Evolutionary conservation across 129 eudicot species (phyloP).

Genomic region (Sambucus nigra): DNA sequence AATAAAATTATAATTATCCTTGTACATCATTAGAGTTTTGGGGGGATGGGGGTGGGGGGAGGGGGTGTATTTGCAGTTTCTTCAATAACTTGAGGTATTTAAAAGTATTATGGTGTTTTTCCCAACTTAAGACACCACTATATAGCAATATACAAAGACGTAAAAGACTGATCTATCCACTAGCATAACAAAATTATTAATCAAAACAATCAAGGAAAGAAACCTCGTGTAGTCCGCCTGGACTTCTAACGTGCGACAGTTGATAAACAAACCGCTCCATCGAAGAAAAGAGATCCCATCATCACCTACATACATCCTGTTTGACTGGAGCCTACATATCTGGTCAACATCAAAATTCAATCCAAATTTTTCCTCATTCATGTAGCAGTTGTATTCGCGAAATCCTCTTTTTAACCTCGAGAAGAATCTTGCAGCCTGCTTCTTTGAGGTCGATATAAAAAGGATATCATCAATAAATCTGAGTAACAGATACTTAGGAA

Average conservation of each 20-base stretch:
- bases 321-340: slow-evolving; percentile 15
- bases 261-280: slow-evolving; percentile 92
- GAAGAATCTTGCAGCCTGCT: slow-evolving; percentile 53
- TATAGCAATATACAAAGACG: background rate
- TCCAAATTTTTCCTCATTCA: slow-evolving; percentile 73
- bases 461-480: slow-evolving; percentile 75
- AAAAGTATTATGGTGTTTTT: no score
- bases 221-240: slow-evolving; percentile 97
- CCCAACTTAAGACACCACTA: no score
- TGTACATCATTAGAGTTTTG: no score
- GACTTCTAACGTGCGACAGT: slow-evolving; percentile 72
- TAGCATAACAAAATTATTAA: background rate
- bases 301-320: slow-evolving; percentile 34
- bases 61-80: no score
- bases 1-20: no score
- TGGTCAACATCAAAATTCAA: slow-evolving; percentile 34
- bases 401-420: slow-evolving; percentile 72
- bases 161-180: background rate
- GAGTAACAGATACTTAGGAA: slow-evolving; percentile 36
- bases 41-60: no score
- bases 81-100: no score
- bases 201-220: background rate
- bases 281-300: slow-evolving; percentile 58
- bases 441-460: slow-evolving; percentile 67
- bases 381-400: slow-evolving; percentile 59